These are phyloP conservation scores for Sutorius eximius DNA, from an alignment of 1,284 basidiomycete genomes.

Conservation along the genomic window DNA sequence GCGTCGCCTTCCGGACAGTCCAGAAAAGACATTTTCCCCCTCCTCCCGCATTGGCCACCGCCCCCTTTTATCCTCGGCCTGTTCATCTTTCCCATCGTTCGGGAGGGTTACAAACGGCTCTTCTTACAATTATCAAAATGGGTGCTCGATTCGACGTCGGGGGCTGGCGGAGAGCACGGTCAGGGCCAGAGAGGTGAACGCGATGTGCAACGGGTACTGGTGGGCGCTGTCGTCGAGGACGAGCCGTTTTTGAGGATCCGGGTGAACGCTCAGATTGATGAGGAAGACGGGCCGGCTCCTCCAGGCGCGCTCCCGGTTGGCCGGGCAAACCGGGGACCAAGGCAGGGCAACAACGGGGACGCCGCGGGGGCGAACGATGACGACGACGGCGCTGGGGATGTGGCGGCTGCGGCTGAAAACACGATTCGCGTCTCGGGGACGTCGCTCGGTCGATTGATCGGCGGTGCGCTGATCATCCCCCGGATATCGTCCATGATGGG, in stretches of 20 bases:
- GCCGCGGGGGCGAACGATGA: slow-evolving; percentile 5
- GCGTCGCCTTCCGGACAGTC: not conserved
- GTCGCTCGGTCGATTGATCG: slow-evolving; percentile 61
- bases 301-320: slow-evolving; percentile 10
- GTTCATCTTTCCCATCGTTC: slow-evolving; percentile 51
- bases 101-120: slow-evolving; percentile 45
- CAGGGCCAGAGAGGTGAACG: slow-evolving; percentile 17
- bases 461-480: slow-evolving; percentile 65
- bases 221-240: slow-evolving; percentile 42
- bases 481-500: slow-evolving; percentile 67
- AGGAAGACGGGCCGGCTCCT: slow-evolving; percentile 20
- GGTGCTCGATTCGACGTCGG: slow-evolving; percentile 44
- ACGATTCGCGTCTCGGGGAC: slow-evolving; percentile 56
- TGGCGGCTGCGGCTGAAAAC: slow-evolving; percentile 48
- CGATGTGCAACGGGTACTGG: slow-evolving; percentile 34
- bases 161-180: slow-evolving; percentile 9
- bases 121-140: slow-evolving; percentile 45
- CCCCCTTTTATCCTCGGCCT: slow-evolving; percentile 56
- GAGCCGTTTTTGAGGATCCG: slow-evolving; percentile 51
- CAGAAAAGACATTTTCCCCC: slow-evolving; percentile 16
- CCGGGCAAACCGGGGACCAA: slow-evolving; percentile 7
- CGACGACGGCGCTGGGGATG: slow-evolving; percentile 20
- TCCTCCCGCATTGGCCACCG: slow-evolving; percentile 53
- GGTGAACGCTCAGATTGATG: slow-evolving; percentile 38
- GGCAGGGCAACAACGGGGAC: slow-evolving; percentile 12